Conservation (phyloP, 805 yeast species). For the Wickerhamiella allomyrinae region DNA sequence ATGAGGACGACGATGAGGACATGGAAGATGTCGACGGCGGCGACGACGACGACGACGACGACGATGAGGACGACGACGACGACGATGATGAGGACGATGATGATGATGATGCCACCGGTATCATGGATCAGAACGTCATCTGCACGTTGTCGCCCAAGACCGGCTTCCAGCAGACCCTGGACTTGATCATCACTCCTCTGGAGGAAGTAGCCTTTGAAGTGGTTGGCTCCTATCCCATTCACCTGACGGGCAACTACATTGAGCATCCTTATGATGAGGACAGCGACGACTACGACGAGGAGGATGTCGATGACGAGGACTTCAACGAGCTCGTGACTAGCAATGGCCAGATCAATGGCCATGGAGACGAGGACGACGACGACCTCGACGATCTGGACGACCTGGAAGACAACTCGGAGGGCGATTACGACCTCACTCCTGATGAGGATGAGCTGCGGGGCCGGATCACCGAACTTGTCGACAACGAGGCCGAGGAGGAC, state of each 20-base stretch:
- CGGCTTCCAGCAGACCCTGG: slow-evolving; percentile 75
- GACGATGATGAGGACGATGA: slow-evolving; percentile 30
- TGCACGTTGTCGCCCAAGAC: slow-evolving; percentile 81
- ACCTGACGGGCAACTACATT: slow-evolving; percentile 87
- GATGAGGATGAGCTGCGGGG: slow-evolving; percentile 21
- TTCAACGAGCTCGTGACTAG: slow-evolving; percentile 21
- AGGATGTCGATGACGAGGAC: slow-evolving; percentile 29
- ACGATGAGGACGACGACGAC: slow-evolving; percentile 39
- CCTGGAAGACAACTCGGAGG: slow-evolving; percentile 15
- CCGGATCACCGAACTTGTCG: slow-evolving; percentile 34
- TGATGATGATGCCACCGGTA: slow-evolving; percentile 23
- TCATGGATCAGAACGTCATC: slow-evolving; percentile 69
- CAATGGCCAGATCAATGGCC: slow-evolving; percentile 3
- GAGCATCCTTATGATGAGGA: slow-evolving; percentile 85
- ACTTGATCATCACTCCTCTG: slow-evolving; percentile 78
- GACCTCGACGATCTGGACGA: slow-evolving; percentile 21
- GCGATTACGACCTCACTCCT: slow-evolving; percentile 15
- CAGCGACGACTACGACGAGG: slow-evolving; percentile 36
- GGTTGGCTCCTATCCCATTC: slow-evolving; percentile 88
- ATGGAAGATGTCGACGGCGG: slow-evolving; percentile 40
- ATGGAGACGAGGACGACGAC: slow-evolving; percentile 25
- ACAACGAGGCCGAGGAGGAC: slow-evolving; percentile 40
- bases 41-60: slow-evolving; percentile 30
- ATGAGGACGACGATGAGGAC: slow-evolving; percentile 28
- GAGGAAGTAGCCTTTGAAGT: slow-evolving; percentile 92